Percentiles rank a stretch among this genome's conserved stretches.
Evolutionary conservation across 495 filamentous ascomycete species (phyloP).

Genomic region (Penicillium silybi): DNA sequence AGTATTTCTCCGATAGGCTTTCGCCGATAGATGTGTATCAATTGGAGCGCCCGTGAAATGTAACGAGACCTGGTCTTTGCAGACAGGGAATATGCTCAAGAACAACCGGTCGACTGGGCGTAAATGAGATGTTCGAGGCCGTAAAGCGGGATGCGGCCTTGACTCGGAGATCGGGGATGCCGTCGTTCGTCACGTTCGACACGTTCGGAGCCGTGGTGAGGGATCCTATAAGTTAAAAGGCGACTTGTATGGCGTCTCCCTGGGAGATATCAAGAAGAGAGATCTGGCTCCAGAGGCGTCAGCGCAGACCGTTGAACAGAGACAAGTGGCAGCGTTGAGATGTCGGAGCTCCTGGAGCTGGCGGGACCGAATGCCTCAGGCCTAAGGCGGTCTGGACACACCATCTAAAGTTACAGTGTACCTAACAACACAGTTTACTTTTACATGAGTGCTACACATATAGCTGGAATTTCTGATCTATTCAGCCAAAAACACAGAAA

Average conservation of each 20-base stretch:
- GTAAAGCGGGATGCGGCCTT: background rate
- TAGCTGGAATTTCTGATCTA: slow-evolving; percentile 2
- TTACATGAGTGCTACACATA: background rate
- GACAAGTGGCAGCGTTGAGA: slow-evolving; percentile 15
- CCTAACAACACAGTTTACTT: background rate
- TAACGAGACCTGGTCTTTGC: background rate
- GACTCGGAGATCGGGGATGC: background rate
- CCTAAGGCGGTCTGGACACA: slow-evolving; percentile 23
- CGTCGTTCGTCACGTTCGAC: background rate
- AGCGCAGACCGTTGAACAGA: background rate
- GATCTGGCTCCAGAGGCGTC: background rate
- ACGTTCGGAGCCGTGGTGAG: too few species aligned
- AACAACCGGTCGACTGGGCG: background rate
- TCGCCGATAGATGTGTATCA: background rate
- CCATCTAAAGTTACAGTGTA: too few species aligned
- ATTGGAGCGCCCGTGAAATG: background rate
- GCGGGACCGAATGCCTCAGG: slow-evolving; percentile 20
- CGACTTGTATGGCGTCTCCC: background rate
- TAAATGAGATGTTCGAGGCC: background rate
- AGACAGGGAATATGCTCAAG: background rate
- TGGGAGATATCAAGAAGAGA: background rate
- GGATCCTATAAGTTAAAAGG: background rate
- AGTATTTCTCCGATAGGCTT: background rate
- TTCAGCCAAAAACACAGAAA: background rate
- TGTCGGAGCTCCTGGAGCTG: slow-evolving; percentile 32